Base-by-base conservation (phyloP, 2,329 filamentous ascomycete species). In the Exophiala oligosperma region DNA sequence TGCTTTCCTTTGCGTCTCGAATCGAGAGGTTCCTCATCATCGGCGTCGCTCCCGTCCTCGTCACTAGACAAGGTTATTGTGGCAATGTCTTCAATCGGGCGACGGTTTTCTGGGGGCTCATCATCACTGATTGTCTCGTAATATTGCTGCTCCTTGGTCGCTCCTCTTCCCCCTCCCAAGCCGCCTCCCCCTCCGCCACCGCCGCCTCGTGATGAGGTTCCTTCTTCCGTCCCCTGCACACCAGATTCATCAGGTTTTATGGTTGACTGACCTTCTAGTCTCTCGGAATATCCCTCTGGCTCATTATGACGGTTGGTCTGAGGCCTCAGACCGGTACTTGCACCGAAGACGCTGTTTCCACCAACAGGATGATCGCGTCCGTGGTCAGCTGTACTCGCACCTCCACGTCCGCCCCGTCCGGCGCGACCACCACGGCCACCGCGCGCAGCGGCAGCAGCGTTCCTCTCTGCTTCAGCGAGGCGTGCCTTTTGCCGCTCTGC, bases 31-130 rank as follows among this genome's bases (percentile, higher is more conserved):
- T 35, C 11, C 7, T 35, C 32, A 9, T 35, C 32, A 11, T 35
- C 32, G 32, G 70, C 1, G 75, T 73, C 29, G 81, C 76, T 49
- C 12, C 11, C 32, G 9, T 35, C 70, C 47, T 79, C 77, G 29
- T 82, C 81, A 56, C 84, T 79, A 49, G 79, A 82, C 11, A 81
- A 77, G 11, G 85, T 68, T 61, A 79, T 79, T 61, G 85, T 80
- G n/a, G 77, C 70, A 17, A 17, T 17, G 17, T 17, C 17, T 62
- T 87, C 84, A 55, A 87, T 82, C 61, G 65, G 64, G 54, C 58
- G 56, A 79, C 75, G 41, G 76, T 73, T 24, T 73, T 77, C 70
- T 43, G 77, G 74, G 29, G 71, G 71, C 49, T 80, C 81, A 54
- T 83, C 81, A 49, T 81, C 79, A 79, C 43, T 46, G 21, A 9